These are phyloP conservation scores for Amniculicola lignicola DNA, from an alignment of 495 filamentous ascomycete genomes.

Conservation along the genomic window DNA sequence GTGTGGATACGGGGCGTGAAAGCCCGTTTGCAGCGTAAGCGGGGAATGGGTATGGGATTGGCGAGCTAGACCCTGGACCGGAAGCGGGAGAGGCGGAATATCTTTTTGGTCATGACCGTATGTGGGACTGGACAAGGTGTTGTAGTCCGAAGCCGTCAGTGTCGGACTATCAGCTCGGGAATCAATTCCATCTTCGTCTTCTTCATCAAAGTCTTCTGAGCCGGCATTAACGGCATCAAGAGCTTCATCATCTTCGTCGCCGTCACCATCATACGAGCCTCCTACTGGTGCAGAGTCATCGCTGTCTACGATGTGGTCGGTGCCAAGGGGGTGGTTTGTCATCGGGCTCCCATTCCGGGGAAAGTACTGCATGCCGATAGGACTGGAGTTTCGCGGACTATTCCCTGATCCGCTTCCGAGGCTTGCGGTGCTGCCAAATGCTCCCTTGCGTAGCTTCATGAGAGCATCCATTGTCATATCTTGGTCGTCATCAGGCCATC, in stretches of 20 bases:
- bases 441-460: conserved; percentile 66
- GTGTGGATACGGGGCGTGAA: conserved; percentile 6
- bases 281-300: conserved; percentile 15
- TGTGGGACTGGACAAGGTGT: conserved; percentile 13
- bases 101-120: not conserved
- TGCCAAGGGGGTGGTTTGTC: conserved; percentile 2
- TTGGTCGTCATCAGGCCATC: conserved; percentile 54
- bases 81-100: not conserved
- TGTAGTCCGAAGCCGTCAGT: conserved; percentile 27
- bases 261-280: conserved; percentile 13
- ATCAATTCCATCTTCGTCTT: not conserved
- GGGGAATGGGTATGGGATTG: not conserved
- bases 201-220: conserved; percentile 19
- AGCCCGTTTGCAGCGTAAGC: conserved; percentile 18
- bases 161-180: conserved; percentile 22
- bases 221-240: conserved; percentile 25
- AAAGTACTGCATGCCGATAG: conserved; percentile 23
- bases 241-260: conserved; percentile 16
- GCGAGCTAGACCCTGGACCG: not conserved
- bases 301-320: conserved; percentile 6
- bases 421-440: conserved; percentile 78
- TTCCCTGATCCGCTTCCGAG: conserved; percentile 18
- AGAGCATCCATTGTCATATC: conserved; percentile 69
- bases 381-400: conserved; percentile 33
- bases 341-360: conserved; percentile 18